Percentiles rank a stretch among this genome's conserved stretches.
Conservation (phyloP, 768 basidiomycete species). For the Serendipita sp. region DNA sequence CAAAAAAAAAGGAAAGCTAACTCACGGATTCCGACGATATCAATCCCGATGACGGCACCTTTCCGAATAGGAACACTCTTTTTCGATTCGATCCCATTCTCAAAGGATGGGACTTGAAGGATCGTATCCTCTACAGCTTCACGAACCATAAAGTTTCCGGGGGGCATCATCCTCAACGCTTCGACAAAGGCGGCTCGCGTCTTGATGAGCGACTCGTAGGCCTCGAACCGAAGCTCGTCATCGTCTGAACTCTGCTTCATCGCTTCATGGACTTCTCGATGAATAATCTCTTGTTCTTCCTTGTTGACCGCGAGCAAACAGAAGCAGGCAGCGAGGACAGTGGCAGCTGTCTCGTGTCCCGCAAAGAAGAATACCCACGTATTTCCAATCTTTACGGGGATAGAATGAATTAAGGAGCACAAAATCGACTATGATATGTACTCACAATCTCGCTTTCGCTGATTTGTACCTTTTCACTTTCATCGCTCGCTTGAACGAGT, state of each 20-base stretch:
- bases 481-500: slow-evolving; percentile 8
- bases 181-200: slow-evolving; percentile 17
- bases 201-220: slow-evolving; percentile 19
- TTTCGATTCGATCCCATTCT: not conserved
- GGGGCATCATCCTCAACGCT: slow-evolving; percentile 20
- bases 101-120: slow-evolving; percentile 12
- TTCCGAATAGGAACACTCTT: slow-evolving; percentile 10
- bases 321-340: slow-evolving; percentile 20
- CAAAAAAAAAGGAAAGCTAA: not conserved
- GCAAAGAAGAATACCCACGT: slow-evolving; percentile 11
- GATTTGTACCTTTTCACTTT: slow-evolving; percentile 5
- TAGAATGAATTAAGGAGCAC: not conserved
- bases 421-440: not conserved
- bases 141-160: not conserved
- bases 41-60: slow-evolving; percentile 20
- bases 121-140: slow-evolving; percentile 15
- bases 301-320: slow-evolving; percentile 19
- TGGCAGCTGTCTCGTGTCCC: slow-evolving; percentile 19
- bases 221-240: slow-evolving; percentile 11
- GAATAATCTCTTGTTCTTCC: slow-evolving; percentile 21
- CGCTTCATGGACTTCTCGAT: slow-evolving; percentile 18
- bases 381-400: slow-evolving; percentile 9
- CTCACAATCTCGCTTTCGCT: slow-evolving; percentile 10
- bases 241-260: not conserved
- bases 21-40: slow-evolving; percentile 36